phyloP scores from a whole-genome alignment of 2,329 filamentous ascomycete species.

The Juglanconis juglandina region DNA sequence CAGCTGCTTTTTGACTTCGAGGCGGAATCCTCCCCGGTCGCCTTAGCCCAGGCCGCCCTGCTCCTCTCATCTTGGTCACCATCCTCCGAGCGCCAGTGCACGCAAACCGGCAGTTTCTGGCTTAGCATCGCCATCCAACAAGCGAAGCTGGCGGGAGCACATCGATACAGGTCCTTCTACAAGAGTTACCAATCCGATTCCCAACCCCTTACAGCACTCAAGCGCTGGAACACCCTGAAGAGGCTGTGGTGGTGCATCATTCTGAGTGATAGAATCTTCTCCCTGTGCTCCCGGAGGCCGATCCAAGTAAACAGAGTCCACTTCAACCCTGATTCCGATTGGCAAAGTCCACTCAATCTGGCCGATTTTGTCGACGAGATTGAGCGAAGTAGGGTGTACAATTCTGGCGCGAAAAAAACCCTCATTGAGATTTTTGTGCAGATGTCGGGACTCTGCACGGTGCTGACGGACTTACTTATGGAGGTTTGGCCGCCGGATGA shows the following conservation, averaged over 20 bases:
- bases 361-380: slow-evolving; percentile 44
- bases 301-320: slow-evolving; percentile 31
- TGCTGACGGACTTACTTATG: slow-evolving; percentile 44
- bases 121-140: slow-evolving; percentile 48
- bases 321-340: slow-evolving; percentile 24
- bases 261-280: slow-evolving; percentile 33
- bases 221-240: slow-evolving; percentile 25
- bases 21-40: slow-evolving; percentile 38
- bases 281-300: slow-evolving; percentile 31
- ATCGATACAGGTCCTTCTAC: slow-evolving; percentile 33
- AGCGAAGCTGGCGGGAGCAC: slow-evolving; percentile 42
- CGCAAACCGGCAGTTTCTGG: slow-evolving; percentile 39
- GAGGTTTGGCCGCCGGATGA: slow-evolving; percentile 44
- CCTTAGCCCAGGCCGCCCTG: slow-evolving; percentile 39
- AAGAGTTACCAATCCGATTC: slow-evolving; percentile 27
- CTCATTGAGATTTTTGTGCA: slow-evolving; percentile 44
- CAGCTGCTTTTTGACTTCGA: slow-evolving; percentile 43
- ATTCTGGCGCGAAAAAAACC: slow-evolving; percentile 40
- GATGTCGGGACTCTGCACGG: slow-evolving; percentile 42
- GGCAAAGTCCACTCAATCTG: slow-evolving; percentile 34
- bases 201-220: slow-evolving; percentile 12
- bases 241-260: slow-evolving; percentile 37
- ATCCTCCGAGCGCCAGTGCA: slow-evolving; percentile 20
- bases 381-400: slow-evolving; percentile 42
- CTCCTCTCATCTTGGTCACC: slow-evolving; percentile 43